Conservation (phyloP, 805 yeast genomes). For the Yarrowia phangngaensis region DNA sequence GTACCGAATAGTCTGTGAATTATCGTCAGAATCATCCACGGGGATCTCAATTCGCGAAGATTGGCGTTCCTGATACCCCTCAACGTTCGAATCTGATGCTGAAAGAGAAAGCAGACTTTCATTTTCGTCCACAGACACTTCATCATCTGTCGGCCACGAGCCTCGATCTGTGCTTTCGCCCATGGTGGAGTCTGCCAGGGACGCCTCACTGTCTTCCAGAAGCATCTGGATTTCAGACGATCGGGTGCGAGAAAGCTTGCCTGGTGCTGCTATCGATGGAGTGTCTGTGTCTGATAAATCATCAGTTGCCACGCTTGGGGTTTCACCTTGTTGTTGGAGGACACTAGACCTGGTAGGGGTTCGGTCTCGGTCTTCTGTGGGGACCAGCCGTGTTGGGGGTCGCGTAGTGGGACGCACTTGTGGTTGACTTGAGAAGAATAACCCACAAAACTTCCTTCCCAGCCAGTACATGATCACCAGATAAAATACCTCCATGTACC, state of each 20-base stretch:
- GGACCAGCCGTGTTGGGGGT: too few species aligned
- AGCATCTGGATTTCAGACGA: conserved; percentile 11
- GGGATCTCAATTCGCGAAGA: conserved; percentile 7
- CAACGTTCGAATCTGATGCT: conserved; percentile 18
- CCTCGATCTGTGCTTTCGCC: conserved; percentile 1
- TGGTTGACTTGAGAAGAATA: too few species aligned
- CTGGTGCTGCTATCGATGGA: neutral
- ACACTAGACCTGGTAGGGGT: too few species aligned
- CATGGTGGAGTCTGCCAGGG: neutral
- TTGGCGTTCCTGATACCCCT: conserved; percentile 7
- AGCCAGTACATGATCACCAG: conserved; percentile 4
- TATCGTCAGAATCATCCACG: conserved; percentile 18
- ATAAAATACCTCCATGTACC: conserved; percentile 33
- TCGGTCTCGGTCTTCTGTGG: too few species aligned
- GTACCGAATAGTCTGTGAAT: conserved; percentile 8
- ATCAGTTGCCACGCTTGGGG: too few species aligned
- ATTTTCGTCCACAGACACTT: neutral
- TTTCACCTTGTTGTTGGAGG: too few species aligned
- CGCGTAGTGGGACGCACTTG: too few species aligned
- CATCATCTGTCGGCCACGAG: neutral
- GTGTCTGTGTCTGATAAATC: neutral
- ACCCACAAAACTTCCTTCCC: conserved; percentile 7
- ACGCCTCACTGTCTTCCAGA: conserved; percentile 16
- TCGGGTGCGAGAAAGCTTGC: conserved; percentile 7
- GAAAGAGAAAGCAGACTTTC: conserved; percentile 9